Base-by-base conservation (phyloP, 805 yeast species). In the Pichia thaimueangensis region DNA sequence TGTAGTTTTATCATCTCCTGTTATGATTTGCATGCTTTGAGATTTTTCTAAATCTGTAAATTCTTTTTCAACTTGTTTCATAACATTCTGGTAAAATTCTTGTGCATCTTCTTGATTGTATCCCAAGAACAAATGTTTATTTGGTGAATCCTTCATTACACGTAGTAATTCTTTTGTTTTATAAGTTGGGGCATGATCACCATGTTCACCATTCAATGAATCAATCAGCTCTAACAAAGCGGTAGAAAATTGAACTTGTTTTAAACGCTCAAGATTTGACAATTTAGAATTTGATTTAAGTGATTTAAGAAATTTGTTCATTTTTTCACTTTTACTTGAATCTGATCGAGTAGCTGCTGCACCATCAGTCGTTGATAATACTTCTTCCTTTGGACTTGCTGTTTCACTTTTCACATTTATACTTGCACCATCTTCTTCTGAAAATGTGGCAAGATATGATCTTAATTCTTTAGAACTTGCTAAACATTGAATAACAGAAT, bases 61-160 rank as follows among this genome's bases (percentile, higher is more conserved):
- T 42, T 80, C 85, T 31, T 67, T 67, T 55, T 85, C 94, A 25
- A 85, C 65, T 43, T 82, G 76, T 32, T 74, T 70, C 71, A 85
- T 68, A 2, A 84, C 73, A 39, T 81, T 71, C 59, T 89, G 97
- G 66, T 89, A 89, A 56, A 89, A 89, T 60, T 89, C 97, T 62
- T 89, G 96, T 0, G 97, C 97, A 65, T 89, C 97, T 60, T 89
- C 96, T 64, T 89, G 97, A 56, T 86, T 87, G 57, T 86, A 86
- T 2, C 96, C 93, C 42, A 78, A 63, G 52, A 88, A 78, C 46
- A 87, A 74, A 57, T 81, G 82, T 55, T 79, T 83, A 51, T 80
- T 81, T 12, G 93, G 89, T 0, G 86, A 84, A 55, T 82, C 82
- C 5, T 83, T 74, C 86, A 85, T 82, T 5, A 76, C 73, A 54